Percentiles rank a stretch among this genome's conserved stretches.
phyloP scores from a whole-genome alignment of 805 yeast genomes.

The Yamadazyma laniorum region DNA sequence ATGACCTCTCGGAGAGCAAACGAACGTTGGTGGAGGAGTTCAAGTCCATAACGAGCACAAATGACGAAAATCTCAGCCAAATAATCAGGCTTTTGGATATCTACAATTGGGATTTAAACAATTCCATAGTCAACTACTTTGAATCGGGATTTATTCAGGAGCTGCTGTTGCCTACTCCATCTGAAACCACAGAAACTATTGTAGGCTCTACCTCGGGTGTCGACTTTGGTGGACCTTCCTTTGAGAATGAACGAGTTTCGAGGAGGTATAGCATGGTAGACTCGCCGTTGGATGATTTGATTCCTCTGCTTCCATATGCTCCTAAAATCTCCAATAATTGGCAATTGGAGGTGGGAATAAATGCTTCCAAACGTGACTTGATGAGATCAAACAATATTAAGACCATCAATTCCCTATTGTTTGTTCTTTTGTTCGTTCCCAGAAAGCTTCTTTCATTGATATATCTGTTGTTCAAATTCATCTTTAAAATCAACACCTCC shows the following conservation, averaged over 20 bases:
- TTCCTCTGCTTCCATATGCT: constrained; percentile 41
- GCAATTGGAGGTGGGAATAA: constrained; percentile 44
- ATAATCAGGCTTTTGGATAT: constrained; percentile 47
- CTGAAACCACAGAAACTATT: not conserved
- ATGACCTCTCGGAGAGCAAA: constrained; percentile 1
- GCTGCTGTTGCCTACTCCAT: not conserved
- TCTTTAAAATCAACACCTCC: constrained; percentile 7
- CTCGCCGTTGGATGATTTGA: constrained; percentile 14
- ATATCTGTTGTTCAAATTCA: constrained; percentile 7
- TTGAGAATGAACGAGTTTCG: constrained; percentile 3
- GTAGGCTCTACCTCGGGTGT: not conserved
- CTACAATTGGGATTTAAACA: constrained; percentile 61
- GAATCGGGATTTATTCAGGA: constrained; percentile 41
- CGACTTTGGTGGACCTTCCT: not conserved
- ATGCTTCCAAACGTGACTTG: constrained; percentile 20
- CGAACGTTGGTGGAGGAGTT: constrained; percentile 14
- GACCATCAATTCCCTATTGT: constrained; percentile 9
- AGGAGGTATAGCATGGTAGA: constrained; percentile 9
- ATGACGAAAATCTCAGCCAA: constrained; percentile 36
- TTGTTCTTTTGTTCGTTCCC: constrained; percentile 12
- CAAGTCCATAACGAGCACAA: constrained; percentile 20
- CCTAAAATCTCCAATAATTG: constrained; percentile 38
- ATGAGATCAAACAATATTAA: constrained; percentile 3
- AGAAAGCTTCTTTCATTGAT: constrained; percentile 6
- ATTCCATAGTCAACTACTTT: constrained; percentile 59